Conservation (phyloP, 352 stramenopile species). For the Pythium chondricola region DNA sequence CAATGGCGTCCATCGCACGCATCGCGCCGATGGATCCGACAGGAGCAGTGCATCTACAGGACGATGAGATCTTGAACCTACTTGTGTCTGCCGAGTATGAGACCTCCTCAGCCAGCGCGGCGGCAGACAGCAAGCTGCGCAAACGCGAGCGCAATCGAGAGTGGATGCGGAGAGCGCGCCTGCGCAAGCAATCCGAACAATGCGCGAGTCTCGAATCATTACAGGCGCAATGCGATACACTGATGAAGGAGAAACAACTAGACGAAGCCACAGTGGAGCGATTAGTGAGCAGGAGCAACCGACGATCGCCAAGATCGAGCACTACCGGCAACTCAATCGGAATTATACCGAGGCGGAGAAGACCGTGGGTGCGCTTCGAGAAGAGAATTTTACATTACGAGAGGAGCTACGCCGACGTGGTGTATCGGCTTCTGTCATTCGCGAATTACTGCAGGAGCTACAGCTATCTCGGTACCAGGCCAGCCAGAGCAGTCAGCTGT, state of each 20-base stretch:
- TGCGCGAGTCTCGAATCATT: not conserved
- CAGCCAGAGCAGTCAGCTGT: too few species aligned
- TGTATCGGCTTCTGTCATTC: not conserved
- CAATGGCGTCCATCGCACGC: too few species aligned
- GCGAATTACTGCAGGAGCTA: conserved; percentile 2
- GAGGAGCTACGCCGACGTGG: conserved; percentile 8
- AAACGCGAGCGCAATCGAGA: conserved; percentile 15
- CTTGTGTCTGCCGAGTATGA: too few species aligned
- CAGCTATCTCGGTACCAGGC: not conserved
- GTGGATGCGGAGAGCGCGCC: conserved; percentile 13
- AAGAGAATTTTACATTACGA: conserved; percentile 11
- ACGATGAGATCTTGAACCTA: too few species aligned
- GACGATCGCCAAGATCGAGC: conserved; percentile 3
- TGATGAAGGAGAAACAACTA: conserved; percentile 4
- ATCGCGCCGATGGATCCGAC: too few species aligned
- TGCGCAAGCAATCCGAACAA: conserved; percentile 3
- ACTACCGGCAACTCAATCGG: conserved; percentile 9
- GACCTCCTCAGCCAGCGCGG: too few species aligned
- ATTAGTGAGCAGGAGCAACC: not conserved
- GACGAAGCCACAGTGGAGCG: not conserved
- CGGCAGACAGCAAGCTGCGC: conserved; percentile 4
- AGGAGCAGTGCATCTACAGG: too few species aligned
- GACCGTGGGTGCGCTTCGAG: conserved; percentile 5
- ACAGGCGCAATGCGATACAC: conserved; percentile 1
- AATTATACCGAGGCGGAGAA: not conserved